Evolutionary conservation across 2,329 filamentous ascomycete species (phyloP).

Genomic region (Lasiodiplodia sp.): DNA sequence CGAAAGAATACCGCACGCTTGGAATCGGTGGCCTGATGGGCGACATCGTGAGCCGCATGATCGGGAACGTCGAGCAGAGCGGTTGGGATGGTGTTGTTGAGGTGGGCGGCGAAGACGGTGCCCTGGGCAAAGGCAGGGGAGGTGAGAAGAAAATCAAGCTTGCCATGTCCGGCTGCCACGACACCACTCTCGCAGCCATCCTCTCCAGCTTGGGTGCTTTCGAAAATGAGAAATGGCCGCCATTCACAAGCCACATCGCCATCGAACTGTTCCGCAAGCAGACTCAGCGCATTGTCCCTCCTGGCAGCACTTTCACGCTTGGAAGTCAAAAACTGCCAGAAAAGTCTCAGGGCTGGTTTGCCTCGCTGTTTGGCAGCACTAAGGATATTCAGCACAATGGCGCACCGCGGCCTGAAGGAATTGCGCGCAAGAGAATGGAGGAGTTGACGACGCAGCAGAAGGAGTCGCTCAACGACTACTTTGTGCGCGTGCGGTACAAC

Average conservation of each 20-base stretch:
- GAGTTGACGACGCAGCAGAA: slow-evolving; percentile 66
- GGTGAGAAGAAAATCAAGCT: slow-evolving; percentile 70
- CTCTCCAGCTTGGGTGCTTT: slow-evolving; percentile 82
- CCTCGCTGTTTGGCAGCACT: slow-evolving; percentile 27
- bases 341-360: slow-evolving; percentile 23
- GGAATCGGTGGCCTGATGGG: slow-evolving; percentile 87
- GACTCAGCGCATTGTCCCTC: slow-evolving; percentile 38
- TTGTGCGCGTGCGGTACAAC: slow-evolving; percentile 90
- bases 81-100: slow-evolving; percentile 50
- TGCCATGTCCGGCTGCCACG: slow-evolving; percentile 85
- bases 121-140: slow-evolving; percentile 51
- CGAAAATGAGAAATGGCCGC: slow-evolving; percentile 79
- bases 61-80: slow-evolving; percentile 44
- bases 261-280: slow-evolving; percentile 82
- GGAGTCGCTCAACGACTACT: slow-evolving; percentile 74
- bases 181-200: slow-evolving; percentile 86
- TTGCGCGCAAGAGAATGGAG: slow-evolving; percentile 66
- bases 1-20: slow-evolving; percentile 82
- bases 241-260: slow-evolving; percentile 90
- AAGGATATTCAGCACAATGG: slow-evolving; percentile 1
- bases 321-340: neutral
- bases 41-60: slow-evolving; percentile 71
- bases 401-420: slow-evolving; percentile 46
- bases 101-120: slow-evolving; percentile 44
- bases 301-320: slow-evolving; percentile 32